Evolutionary conservation across 208 protist species (phyloP), one percentile per base, ranked within the genome.

Genomic region (Trypanosomatidae sp.): DNA sequence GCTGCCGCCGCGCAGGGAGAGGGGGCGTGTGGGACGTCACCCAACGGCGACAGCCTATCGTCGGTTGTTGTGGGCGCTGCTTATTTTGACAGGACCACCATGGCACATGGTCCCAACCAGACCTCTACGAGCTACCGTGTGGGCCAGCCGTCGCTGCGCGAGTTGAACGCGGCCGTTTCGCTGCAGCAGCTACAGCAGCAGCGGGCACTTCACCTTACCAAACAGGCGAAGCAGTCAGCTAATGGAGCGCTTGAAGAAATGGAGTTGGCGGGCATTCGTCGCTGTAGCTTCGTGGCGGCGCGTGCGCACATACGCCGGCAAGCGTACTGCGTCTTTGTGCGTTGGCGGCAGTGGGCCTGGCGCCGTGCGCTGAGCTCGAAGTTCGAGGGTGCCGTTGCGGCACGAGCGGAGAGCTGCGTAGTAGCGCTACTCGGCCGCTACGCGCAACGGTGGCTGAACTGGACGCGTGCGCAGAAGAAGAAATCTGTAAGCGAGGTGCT

Each of bases 131-230:
- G 77, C 65, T 82, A 84, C 49, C 72, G 71, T 15, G 71, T 89
- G 2, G 81, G 84, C 47, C 81, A 86, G 70, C 81, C 81, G 0
- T 86, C 84, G 9, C 53, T 81, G 69, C 81, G 75, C 17, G 84
- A 89, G 71, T 66, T 86, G 52, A 75, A 76, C 43, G 66, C 77
- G 3, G 75, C 84, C 0, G 69, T 82, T 30, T 76, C 77, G 5
- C 50, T 80, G 47, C 58, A 69, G 41, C 15, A 69, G 9, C 62
- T 81, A 9, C 84, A 86, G 70, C 53, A 66, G 49, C 65, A 74
- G 52, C 73, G 74, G 4, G 41, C 59, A 8, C 50, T 58, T n/a
- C 43, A 69, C 44, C n/a, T 62, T 33, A 19, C 43, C 15, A 33
- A 70, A 33, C 73, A 67, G 43, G 65, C 59, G 41, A 60, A 28